Percentiles rank a stretch among this genome's conserved stretches.
Evolutionary conservation across 2,329 filamentous ascomycete genomes (phyloP).

Genomic region (Fusarium guadeloupense): DNA sequence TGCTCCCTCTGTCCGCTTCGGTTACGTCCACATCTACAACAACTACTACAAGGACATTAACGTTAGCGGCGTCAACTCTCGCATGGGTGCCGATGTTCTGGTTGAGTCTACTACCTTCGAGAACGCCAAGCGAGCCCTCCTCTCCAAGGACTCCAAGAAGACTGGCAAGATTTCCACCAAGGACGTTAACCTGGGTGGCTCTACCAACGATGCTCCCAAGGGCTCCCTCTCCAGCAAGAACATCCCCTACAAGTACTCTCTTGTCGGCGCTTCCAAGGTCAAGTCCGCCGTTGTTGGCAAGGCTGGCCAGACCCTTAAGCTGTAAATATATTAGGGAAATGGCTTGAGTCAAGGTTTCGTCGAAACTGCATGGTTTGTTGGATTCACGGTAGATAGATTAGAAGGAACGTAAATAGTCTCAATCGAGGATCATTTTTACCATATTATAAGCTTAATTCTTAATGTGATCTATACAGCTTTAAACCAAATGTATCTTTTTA

Average conservation of each 20-base stretch:
- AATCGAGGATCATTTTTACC: background rate
- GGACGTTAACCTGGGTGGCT: constrained; percentile 55
- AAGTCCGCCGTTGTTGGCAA: constrained; percentile 53
- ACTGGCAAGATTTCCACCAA: constrained; percentile 54
- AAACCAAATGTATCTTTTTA: too few species aligned
- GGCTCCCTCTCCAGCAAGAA: constrained; percentile 62
- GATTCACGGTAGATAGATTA: constrained; percentile 21
- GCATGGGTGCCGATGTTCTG: constrained; percentile 65
- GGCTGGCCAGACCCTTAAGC: constrained; percentile 52
- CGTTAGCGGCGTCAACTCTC: constrained; percentile 62
- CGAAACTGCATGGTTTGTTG: background rate
- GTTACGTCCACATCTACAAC: constrained; percentile 68
- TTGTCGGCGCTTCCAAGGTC: constrained; percentile 59
- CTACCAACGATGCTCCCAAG: constrained; percentile 51
- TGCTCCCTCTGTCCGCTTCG: constrained; percentile 70
- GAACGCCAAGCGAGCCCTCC: constrained; percentile 50
- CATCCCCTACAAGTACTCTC: constrained; percentile 60
- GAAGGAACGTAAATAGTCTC: constrained; percentile 7
- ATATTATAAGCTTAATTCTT: background rate
- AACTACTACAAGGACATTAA: constrained; percentile 59
- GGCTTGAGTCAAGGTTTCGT: background rate
- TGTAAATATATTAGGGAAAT: constrained; percentile 42
- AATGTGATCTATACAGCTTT: too few species aligned
- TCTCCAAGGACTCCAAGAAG: constrained; percentile 52
- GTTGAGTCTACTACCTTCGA: constrained; percentile 65